Evolutionary conservation across 73 alveolate species (phyloP).

Genomic region (Tetrahymena malaccensis): DNA sequence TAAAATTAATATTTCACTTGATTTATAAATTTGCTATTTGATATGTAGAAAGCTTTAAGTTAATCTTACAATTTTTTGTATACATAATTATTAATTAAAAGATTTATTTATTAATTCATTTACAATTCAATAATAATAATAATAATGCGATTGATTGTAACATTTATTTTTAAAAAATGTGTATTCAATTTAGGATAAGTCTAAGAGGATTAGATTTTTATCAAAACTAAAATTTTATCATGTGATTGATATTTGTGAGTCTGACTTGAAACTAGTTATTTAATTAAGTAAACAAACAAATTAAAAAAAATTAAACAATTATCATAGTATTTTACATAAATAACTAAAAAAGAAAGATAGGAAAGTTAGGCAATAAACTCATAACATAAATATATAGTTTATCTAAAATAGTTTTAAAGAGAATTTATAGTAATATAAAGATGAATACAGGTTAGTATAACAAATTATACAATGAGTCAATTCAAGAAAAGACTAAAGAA

Average conservation of each 20-base stretch:
- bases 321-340: not conserved
- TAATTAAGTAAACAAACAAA: too few relatives aligned
- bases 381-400: not conserved
- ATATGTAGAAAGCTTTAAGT: not conserved
- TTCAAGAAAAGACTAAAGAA: not conserved
- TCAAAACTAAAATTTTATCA: not conserved
- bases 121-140: not conserved
- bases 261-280: not conserved
- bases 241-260: not conserved
- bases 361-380: not conserved
- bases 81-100: too few relatives aligned
- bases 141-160: not conserved
- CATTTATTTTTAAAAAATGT: not conserved
- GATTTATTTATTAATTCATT: too few relatives aligned
- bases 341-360: not conserved
- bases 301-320: too few relatives aligned
- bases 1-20: too few relatives aligned
- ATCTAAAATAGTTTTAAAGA: not conserved
- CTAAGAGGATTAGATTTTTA: not conserved
- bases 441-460: not conserved
- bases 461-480: not conserved
- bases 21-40: not conserved
- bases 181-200: not conserved
- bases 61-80: not conserved
- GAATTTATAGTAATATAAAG: not conserved